phyloP scores from a whole-genome alignment of 768 basidiomycete genomes.

The Suillus subalutaceus region DNA sequence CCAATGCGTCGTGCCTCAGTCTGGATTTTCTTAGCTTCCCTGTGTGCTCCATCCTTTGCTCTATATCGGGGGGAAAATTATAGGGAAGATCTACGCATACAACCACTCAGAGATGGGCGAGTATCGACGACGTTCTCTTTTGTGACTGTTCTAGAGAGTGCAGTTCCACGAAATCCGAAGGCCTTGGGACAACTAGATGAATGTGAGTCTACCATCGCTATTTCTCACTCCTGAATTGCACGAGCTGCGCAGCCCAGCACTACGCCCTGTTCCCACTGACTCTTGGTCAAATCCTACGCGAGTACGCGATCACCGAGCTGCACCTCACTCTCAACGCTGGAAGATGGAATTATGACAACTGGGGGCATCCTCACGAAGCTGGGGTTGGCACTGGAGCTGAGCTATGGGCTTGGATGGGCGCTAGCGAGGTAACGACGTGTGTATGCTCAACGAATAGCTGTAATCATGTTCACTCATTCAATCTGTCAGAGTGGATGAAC shows the following conservation, averaged over 20 bases:
- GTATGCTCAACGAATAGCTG: neutral
- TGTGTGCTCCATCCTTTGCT: neutral
- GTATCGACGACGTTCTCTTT: slow-evolving; percentile 84
- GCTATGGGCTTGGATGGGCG: slow-evolving; percentile 92
- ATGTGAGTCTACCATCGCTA: slow-evolving; percentile 38
- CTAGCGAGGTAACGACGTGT: slow-evolving; percentile 54
- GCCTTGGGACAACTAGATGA: slow-evolving; percentile 49
- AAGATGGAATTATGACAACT: slow-evolving; percentile 84
- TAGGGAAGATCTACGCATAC: slow-evolving; percentile 53
- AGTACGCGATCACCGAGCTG: slow-evolving; percentile 85
- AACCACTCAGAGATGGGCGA: slow-evolving; percentile 79
- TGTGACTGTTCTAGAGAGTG: slow-evolving; percentile 58
- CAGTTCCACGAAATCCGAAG: slow-evolving; percentile 57
- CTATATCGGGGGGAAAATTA: slow-evolving; percentile 35
- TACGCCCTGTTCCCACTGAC: slow-evolving; percentile 86
- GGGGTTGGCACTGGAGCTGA: slow-evolving; percentile 87
- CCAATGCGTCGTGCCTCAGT: neutral
- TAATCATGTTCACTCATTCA: slow-evolving; percentile 12
- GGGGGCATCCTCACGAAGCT: slow-evolving; percentile 79
- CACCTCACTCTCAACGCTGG: slow-evolving; percentile 91
- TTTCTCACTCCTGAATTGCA: slow-evolving; percentile 4
- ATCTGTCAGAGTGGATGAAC: slow-evolving; percentile 60
- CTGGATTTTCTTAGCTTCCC: slow-evolving; percentile 1
- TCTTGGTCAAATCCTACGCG: slow-evolving; percentile 83
- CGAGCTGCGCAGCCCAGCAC: slow-evolving; percentile 64